Evolutionary conservation across 495 filamentous ascomycete species (phyloP), one percentile per base, ranked within the genome.

Genomic region (Physcia stellaris): DNA sequence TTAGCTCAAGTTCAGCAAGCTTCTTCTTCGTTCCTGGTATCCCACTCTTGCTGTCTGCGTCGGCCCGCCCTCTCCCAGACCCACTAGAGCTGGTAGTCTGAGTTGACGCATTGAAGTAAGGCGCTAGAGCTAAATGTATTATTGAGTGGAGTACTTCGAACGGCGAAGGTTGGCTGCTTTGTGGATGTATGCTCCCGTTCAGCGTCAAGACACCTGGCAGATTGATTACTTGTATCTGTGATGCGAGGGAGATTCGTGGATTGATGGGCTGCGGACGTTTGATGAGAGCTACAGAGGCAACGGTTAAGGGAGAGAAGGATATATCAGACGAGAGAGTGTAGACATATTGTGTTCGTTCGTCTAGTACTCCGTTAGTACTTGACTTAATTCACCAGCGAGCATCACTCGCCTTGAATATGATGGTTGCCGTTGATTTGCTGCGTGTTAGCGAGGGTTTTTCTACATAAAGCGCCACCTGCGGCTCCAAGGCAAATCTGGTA

Each of bases 21-120:
- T 83, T 85, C 69, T 92, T 92, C 67, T 93, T 95, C 20, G 90
- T 85, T 6, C 86, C 84, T n/a, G 90, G 83, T 47, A 99, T 84
- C 29, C 88, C 88, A 12, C 83, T 93, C 66, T 92, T 90, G 13
- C 79, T 76, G 51, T 94, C 88, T 12, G 79, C 78, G 52, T 94
- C 88, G 21, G 73, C 70, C 57, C 83, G 67, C 37, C 74, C 74
- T 53, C 80, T 72, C 27, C 67, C 63, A 29, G 73, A 73, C 51
- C 69, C 71, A 27, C 68, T 58, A 27, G 67, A 61, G 50, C 88
- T 83, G 45, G 92, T 84, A 49, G 67, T 78, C 53, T 83, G 90
- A 23, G 86, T 86, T 57, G 80, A 86, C 37, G 86, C 86, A 67
- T 99, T 86, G 53, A 99, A 94, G 55, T 93, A 94, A 33, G 90